phyloP scores from a whole-genome alignment of 2,329 filamentous ascomycete genomes.

The Stachybotrys elegans region DNA sequence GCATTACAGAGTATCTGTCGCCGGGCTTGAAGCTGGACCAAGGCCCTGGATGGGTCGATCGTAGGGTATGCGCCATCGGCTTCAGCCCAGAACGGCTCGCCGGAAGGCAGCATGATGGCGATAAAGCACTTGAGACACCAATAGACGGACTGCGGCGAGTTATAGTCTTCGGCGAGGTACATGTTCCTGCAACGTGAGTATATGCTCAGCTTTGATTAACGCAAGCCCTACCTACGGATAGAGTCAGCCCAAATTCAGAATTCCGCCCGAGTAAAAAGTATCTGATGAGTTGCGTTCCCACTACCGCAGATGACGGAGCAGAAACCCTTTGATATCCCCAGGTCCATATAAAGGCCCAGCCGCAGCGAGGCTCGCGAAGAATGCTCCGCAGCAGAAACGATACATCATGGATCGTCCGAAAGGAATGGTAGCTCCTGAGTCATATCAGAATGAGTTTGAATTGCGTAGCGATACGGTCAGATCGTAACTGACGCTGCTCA shows the following conservation, averaged over 20 bases:
- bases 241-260: slow-evolving; percentile 36
- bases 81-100: slow-evolving; percentile 12
- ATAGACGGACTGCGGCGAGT: slow-evolving; percentile 49
- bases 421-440: slow-evolving; percentile 40
- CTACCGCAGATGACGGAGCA: slow-evolving; percentile 45
- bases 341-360: slow-evolving; percentile 26
- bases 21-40: slow-evolving; percentile 13
- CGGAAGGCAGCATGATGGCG: slow-evolving; percentile 27
- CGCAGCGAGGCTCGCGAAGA: slow-evolving; percentile 36
- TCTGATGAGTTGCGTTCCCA: slow-evolving; percentile 32
- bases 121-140: slow-evolving; percentile 49
- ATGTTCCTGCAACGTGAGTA: slow-evolving; percentile 30
- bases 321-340: slow-evolving; percentile 39
- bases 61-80: background rate
- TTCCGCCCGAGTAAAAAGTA: slow-evolving; percentile 43
- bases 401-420: slow-evolving; percentile 46
- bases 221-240: slow-evolving; percentile 15
- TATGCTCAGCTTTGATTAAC: background rate
- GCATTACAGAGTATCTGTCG: slow-evolving; percentile 36
- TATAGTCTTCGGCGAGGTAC: slow-evolving; percentile 50
- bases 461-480: background rate
- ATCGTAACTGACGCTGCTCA: slow-evolving; percentile 26
- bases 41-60: background rate
- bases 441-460: background rate
- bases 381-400: slow-evolving; percentile 42